Percentiles rank a stretch among this genome's conserved stretches.
phyloP scores from a whole-genome alignment of 176 grass and related monocot species.

The Pontederia paniculata region DNA sequence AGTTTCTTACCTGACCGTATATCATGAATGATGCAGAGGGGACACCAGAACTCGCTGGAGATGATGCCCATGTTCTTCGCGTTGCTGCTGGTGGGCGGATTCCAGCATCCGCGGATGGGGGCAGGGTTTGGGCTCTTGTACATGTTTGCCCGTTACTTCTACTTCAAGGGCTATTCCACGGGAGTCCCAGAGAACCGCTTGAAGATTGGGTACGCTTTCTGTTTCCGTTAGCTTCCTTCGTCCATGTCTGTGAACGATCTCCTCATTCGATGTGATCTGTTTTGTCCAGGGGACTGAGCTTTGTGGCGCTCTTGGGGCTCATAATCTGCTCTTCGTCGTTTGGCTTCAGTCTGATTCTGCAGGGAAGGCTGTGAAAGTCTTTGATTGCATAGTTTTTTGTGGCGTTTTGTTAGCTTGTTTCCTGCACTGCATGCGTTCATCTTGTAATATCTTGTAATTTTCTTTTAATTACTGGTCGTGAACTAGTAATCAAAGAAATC shows the following conservation, averaged over 20 bases:
- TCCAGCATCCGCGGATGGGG: constrained; percentile 60
- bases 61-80: constrained; percentile 88
- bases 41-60: constrained; percentile 96
- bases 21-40: constrained; percentile 39
- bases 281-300: constrained; percentile 45
- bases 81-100: constrained; percentile 61
- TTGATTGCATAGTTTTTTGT: neutral
- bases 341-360: constrained; percentile 54
- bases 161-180: constrained; percentile 92
- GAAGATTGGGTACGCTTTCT: constrained; percentile 62
- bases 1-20: neutral
- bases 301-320: constrained; percentile 57
- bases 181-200: constrained; percentile 73
- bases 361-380: constrained; percentile 32
- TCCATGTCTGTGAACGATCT: neutral
- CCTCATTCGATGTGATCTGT: neutral
- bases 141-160: constrained; percentile 73
- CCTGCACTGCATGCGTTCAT: too few species aligned
- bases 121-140: constrained; percentile 54
- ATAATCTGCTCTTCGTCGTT: constrained; percentile 66
- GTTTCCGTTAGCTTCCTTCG: neutral
- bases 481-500: too few species aligned
- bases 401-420: neutral
- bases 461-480: too few species aligned
- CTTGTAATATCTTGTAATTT: too few species aligned